phyloP scores from a whole-genome alignment of 176 grass and related monocot species.

The Saccharum spontaneum region DNA sequence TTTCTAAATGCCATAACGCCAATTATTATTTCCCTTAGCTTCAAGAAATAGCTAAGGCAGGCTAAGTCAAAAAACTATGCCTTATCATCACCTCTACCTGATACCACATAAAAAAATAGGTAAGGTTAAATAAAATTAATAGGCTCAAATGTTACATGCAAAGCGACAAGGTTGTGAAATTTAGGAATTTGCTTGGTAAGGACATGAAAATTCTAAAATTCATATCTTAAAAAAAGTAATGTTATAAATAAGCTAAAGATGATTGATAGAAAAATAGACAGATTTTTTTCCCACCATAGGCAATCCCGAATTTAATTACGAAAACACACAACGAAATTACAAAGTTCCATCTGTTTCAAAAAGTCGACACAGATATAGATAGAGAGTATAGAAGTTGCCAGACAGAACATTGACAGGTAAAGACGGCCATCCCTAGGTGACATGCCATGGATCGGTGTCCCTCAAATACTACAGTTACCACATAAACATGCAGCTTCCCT shows the following conservation, averaged over 20 bases:
- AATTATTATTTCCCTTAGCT: slow-evolving; percentile 52
- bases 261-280: not conserved
- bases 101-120: slow-evolving; percentile 25
- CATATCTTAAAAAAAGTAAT: not conserved
- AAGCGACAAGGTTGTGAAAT: not conserved
- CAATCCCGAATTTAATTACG: not conserved
- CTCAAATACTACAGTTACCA: not conserved
- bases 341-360: not conserved
- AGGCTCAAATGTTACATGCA: not conserved
- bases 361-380: not conserved
- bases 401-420: slow-evolving; percentile 11
- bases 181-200: slow-evolving; percentile 21
- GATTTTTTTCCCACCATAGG: not conserved
- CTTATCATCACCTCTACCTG: slow-evolving; percentile 61
- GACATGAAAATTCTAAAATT: slow-evolving; percentile 1
- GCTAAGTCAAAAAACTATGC: slow-evolving; percentile 54
- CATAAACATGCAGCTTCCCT: not conserved
- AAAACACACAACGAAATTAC: not conserved
- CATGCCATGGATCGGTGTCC: not conserved
- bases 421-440: not conserved
- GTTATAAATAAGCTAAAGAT: not conserved
- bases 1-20: slow-evolving; percentile 60
- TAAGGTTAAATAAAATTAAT: slow-evolving; percentile 25
- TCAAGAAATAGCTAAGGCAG: slow-evolving; percentile 44
- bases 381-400: not conserved